Percentiles rank a stretch among this genome's conserved stretches.
Evolutionary conservation across 768 basidiomycete species (phyloP).

Genomic region (Pleurotus cornucopiae): DNA sequence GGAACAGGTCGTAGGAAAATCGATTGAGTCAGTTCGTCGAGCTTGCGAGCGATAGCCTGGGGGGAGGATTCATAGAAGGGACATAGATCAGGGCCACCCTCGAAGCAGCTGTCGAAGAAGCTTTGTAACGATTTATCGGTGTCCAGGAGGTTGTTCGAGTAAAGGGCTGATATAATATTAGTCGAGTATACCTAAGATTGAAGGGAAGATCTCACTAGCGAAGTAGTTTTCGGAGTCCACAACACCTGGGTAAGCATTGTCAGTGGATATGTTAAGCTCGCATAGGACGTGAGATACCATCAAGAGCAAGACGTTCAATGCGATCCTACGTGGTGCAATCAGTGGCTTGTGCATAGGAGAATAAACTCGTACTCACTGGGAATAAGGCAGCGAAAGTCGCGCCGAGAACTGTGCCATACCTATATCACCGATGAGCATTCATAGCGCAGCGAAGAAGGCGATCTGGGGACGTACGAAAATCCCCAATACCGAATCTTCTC

Average conservation of each 20-base stretch:
- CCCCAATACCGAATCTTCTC: conserved; percentile 32
- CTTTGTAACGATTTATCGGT: conserved; percentile 16
- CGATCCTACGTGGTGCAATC: conserved; percentile 16
- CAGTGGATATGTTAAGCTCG: neutral
- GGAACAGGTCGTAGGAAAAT: conserved; percentile 16
- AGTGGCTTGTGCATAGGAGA: neutral
- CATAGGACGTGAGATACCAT: conserved; percentile 15
- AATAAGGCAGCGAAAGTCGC: conserved; percentile 28
- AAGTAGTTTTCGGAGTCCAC: conserved; percentile 20
- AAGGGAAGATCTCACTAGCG: conserved; percentile 10
- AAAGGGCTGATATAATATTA: too few relatives aligned
- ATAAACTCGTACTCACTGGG: conserved; percentile 18
- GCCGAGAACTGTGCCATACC: conserved; percentile 22
- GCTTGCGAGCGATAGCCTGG: conserved; percentile 10
- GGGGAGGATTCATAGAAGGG: conserved; percentile 18
- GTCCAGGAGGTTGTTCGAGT: conserved; percentile 6
- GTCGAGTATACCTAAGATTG: neutral
- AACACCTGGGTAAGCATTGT: conserved; percentile 10
- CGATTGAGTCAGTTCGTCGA: conserved; percentile 12
- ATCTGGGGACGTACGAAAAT: conserved; percentile 13
- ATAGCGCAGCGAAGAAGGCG: neutral
- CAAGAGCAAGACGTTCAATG: conserved; percentile 26
- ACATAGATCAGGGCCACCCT: conserved; percentile 16
- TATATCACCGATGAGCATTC: conserved; percentile 7
- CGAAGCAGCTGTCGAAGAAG: conserved; percentile 18